Evolutionary conservation across 192 early-diverging fungal species (phyloP).

Genomic region (Nowakowskiella sp.): DNA sequence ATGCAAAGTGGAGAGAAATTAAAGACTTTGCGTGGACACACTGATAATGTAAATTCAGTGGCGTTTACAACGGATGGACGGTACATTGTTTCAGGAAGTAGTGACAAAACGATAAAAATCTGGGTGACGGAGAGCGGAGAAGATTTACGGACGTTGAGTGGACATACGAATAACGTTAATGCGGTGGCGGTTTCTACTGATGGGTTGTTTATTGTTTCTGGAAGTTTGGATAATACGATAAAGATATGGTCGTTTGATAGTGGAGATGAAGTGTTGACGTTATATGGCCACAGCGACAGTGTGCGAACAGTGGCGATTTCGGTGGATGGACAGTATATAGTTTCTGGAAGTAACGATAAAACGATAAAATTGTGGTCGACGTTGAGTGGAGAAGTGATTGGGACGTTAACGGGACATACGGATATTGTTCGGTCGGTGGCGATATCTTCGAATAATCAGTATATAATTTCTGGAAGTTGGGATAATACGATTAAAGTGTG

Average conservation of each 20-base stretch:
- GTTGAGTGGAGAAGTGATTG: conserved; percentile 29
- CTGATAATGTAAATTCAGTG: not conserved
- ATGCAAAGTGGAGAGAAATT: too few relatives aligned
- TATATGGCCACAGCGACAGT: conserved; percentile 36
- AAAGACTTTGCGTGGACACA: too few relatives aligned
- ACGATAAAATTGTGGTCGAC: conserved; percentile 51
- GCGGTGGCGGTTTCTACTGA: conserved; percentile 1
- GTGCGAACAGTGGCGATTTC: conserved; percentile 64
- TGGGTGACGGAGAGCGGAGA: conserved; percentile 39
- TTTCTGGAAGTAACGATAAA: conserved; percentile 41
- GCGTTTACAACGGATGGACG: conserved; percentile 1
- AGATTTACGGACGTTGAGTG: conserved; percentile 18
- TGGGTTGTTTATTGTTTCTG: conserved; percentile 19
- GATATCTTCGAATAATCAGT: conserved; percentile 60
- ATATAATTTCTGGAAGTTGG: conserved; percentile 82
- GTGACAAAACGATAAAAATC: conserved; percentile 1
- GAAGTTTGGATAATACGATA: conserved; percentile 6
- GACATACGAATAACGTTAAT: conserved; percentile 13
- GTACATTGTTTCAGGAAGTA: conserved; percentile 2
- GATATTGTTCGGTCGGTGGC: conserved; percentile 79
- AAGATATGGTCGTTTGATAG: too few relatives aligned
- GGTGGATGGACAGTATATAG: conserved; percentile 35
- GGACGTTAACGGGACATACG: conserved; percentile 63
- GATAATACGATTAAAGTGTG: conserved; percentile 88
- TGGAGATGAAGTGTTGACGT: conserved; percentile 10